Evolutionary conservation across 2,329 filamentous ascomycete species (phyloP), one percentile per base, ranked within the genome.

Genomic region (Aspergillus sp.): DNA sequence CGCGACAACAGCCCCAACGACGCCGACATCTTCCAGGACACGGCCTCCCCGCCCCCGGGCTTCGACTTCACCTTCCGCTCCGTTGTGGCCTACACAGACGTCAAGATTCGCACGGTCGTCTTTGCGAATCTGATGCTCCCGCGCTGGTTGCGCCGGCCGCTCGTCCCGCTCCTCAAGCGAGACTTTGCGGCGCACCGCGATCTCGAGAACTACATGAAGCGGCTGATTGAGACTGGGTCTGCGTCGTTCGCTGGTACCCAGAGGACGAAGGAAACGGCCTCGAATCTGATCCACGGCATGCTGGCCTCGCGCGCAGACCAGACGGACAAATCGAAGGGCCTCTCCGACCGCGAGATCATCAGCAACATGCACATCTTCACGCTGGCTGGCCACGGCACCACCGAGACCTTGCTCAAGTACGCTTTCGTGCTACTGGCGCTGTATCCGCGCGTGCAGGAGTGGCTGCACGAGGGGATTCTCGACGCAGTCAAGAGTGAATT

Each of bases 331-430:
- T 47, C 51, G 13, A 16, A 10, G 4, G 52, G 57, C 6, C 40
- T 62, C 1, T 45, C 59, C 6, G 57, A 61, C 33, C 33, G 42
- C 38, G 78, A 82, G 53, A 74, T 82, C 6, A 76, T 76, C 38
- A 76, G 78, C 14, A 80, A 80, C 43, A 64, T 79, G 47, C 79
- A 78, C 47, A 65, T 75, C 0, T 72, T 79, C 55, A 79, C 76
- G 45, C 68, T 81, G 45, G 79, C 79, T 0, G 79, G 79, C 1
- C 77, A 81, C 50, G 79, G 82, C 51, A 80, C 78, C 0, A 78
- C 77, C 0, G 75, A 78, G 1, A 73, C 77, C 32, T 73, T 73
- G 0, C 58, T 80, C 4, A 69, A 71, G 1, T 79, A 73, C 47
- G 64, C 70, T 0, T 59, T 77, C 1, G 59, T 73, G 9, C 72